A percentile compares a stretch with the other conserved stretches of the same genome.
These are phyloP conservation scores for Aspergillus carlsbadensis DNA, from an alignment of 495 filamentous ascomycete species.

Conservation along the genomic window DNA sequence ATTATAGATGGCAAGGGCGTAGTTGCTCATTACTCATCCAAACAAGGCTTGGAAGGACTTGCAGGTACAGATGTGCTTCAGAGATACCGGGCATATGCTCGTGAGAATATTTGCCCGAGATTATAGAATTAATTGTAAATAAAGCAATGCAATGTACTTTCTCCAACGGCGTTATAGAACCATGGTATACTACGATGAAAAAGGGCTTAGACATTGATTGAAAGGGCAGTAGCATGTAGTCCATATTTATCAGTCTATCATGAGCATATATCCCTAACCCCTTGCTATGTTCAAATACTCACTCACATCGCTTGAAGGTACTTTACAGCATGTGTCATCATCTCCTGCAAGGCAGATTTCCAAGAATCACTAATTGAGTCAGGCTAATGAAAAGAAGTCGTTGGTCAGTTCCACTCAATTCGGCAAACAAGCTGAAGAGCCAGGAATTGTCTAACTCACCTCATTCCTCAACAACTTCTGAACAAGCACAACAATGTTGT, in stretches of 20 bases:
- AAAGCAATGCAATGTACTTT: too few species aligned
- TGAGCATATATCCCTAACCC: background rate
- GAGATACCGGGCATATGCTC: slow-evolving; percentile 51
- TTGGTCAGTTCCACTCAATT: too few species aligned
- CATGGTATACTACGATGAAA: too few species aligned
- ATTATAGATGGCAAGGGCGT: slow-evolving; percentile 54
- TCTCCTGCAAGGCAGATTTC: slow-evolving; percentile 26
- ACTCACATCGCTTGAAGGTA: slow-evolving; percentile 16
- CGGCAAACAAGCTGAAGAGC: slow-evolving; percentile 5
- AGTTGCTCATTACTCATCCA: slow-evolving; percentile 49
- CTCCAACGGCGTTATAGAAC: too few species aligned
- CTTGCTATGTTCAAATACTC: background rate
- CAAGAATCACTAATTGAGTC: slow-evolving; percentile 27
- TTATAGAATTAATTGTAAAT: too few species aligned
- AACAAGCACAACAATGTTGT: slow-evolving; percentile 63
- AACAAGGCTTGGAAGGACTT: slow-evolving; percentile 33
- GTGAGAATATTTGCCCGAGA: slow-evolving; percentile 44
- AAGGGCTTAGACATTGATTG: too few species aligned
- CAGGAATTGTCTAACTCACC: slow-evolving; percentile 28
- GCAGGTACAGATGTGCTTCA: slow-evolving; percentile 52
- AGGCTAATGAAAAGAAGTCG: slow-evolving; percentile 19
- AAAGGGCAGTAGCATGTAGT: too few species aligned
- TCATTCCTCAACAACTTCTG: slow-evolving; percentile 56
- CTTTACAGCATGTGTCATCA: slow-evolving; percentile 28
- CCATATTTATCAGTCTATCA: background rate